Evolutionary conservation across 192 early-diverging fungal genomes (phyloP).

Genomic region (Rhizophagus clarus): DNA sequence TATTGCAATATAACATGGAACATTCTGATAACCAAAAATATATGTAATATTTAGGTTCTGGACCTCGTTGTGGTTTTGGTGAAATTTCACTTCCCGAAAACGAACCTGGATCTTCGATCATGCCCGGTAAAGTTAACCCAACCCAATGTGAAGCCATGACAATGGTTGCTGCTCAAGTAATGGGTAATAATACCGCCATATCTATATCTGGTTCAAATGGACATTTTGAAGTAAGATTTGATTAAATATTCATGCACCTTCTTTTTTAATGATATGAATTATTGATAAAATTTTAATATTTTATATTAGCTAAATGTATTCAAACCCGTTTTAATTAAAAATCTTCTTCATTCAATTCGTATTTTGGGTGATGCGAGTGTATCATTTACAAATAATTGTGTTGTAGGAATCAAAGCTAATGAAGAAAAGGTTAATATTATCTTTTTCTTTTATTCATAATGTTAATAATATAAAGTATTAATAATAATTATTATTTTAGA

Average conservation of each 20-base stretch:
- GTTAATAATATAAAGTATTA: not conserved
- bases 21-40: no score
- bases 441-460: not conserved
- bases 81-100: conserved; percentile 97
- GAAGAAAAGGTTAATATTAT: conserved; percentile 57
- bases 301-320: conserved; percentile 88
- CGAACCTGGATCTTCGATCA: conserved; percentile 98
- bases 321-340: conserved; percentile 99
- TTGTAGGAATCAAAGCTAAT: conserved; percentile 93
- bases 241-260: not conserved
- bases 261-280: not conserved
- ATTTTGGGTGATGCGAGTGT: conserved; percentile 80
- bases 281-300: not conserved
- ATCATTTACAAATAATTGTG: conserved; percentile 98
- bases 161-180: conserved; percentile 98
- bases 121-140: conserved; percentile 99
- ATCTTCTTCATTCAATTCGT: conserved; percentile 92
- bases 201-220: conserved; percentile 93
- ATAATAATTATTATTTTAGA: conserved; percentile 40
- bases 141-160: conserved; percentile 99
- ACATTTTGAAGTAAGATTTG: conserved; percentile 84
- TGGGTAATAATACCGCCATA: conserved; percentile 97
- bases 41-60: conserved; percentile 64
- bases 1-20: no score
- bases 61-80: conserved; percentile 96